Conservation (phyloP, 768 basidiomycete species). For the Mycena latifolia region DNA sequence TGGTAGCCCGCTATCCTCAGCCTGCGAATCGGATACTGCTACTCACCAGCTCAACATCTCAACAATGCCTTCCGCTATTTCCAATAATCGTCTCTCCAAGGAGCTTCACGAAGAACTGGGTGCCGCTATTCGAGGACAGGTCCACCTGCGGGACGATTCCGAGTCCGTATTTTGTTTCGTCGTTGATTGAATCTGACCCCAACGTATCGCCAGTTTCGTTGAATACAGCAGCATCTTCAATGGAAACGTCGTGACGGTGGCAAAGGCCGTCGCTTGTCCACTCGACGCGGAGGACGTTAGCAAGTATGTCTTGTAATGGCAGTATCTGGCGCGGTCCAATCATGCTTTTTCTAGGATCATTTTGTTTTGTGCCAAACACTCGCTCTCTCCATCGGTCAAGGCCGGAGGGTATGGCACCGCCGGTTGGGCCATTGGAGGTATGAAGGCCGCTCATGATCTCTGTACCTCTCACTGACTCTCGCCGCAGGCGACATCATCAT, state of each 20-base stretch:
- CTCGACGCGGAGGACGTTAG: slow-evolving; percentile 86
- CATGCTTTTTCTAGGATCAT: slow-evolving; percentile 61
- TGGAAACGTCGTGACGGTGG: slow-evolving; percentile 72
- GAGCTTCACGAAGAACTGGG: slow-evolving; percentile 60
- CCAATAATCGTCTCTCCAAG: slow-evolving; percentile 39
- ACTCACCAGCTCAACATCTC: not conserved
- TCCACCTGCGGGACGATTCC: slow-evolving; percentile 58
- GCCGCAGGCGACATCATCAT: slow-evolving; percentile 76
- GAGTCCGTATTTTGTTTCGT: slow-evolving; percentile 45
- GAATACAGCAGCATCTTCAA: slow-evolving; percentile 77
- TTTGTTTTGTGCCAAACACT: slow-evolving; percentile 78
- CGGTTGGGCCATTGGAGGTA: slow-evolving; percentile 90
- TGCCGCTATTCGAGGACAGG: slow-evolving; percentile 58
- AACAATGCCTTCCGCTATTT: slow-evolving; percentile 22
- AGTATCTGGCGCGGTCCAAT: slow-evolving; percentile 12
- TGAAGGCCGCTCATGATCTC: slow-evolving; percentile 85
- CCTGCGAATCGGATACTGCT: too few relatives aligned
- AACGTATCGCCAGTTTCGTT: slow-evolving; percentile 50
- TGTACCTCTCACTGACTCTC: not conserved
- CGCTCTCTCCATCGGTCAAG: slow-evolving; percentile 83
- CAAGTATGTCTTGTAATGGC: slow-evolving; percentile 62
- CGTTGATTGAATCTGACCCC: not conserved
- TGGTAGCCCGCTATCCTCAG: slow-evolving; percentile 9
- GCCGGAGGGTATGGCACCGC: slow-evolving; percentile 94
- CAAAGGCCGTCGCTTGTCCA: slow-evolving; percentile 79